Evolutionary conservation across 164 flowering plant genomes (phyloP), one percentile per base, ranked within the genome.

Genomic region (Santalum album): DNA sequence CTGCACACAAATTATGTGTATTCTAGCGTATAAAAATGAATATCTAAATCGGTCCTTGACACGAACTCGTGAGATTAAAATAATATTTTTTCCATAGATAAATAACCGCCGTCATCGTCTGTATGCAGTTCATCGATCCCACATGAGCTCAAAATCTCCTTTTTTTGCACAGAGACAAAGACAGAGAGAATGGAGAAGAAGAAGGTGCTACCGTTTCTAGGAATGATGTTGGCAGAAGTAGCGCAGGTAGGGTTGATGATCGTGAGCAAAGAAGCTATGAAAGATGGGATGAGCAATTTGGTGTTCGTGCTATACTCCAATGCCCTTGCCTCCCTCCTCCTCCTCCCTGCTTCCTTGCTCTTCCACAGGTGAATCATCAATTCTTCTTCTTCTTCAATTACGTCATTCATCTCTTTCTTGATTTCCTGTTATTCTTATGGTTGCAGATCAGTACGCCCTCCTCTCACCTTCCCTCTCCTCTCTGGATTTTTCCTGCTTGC

Each of bases 301-400:
- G 51, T 73, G 60, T 67, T 82, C 49, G 58, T 74, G 53, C 50
- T 65, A 48, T 82, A 82, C 72, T 69, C 81, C 20, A 77, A 75
- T 53, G 67, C 73, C 7, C 62, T 82, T 24, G 74, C 81, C 39
- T 57, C 79, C 20, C 58, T 73, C 22, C 21, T 79, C 25, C 73
- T 82, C 58, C 67, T 79, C 18, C 82, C 82, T 0, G 23, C 49
- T 53, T 64, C 70, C 23, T 48, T 72, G 36, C 49, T 75, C 66
- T 27, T 67, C 51, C 73, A 73, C 76, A 66, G 77, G 79, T 68
- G 9, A 1, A 9, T 38, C 42, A 38, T 36, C 40, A 7, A 36
- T 14, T 36, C 40, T 36, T 9, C 16, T 6, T 6, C 7, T 14
- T 14, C 1, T 36, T 12, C 16, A 1, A 7, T 32, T 36, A 1